phyloP scores from a whole-genome alignment of 495 filamentous ascomycete species.

The Parathielavia hyrcaniae region DNA sequence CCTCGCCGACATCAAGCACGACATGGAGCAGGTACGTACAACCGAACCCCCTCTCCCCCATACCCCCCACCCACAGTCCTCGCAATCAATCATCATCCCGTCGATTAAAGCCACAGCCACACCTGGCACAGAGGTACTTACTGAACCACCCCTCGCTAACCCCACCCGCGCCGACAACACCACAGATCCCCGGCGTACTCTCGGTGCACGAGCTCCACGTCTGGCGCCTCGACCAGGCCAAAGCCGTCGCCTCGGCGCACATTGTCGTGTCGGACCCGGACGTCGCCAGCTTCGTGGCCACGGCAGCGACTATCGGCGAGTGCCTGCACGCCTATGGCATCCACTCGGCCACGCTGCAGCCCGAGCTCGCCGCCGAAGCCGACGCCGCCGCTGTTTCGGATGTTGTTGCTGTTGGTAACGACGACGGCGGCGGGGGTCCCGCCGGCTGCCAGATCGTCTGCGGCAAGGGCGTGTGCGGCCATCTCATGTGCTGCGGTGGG shows the following conservation, averaged over 20 bases:
- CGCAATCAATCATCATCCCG: neutral
- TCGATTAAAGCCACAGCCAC: no score
- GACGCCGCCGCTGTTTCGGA: neutral
- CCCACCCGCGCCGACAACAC: neutral
- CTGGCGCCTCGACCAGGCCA: constrained; percentile 88
- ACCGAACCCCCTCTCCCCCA: neutral
- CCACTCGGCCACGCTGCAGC: constrained; percentile 86
- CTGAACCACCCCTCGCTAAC: neutral
- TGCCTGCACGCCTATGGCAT: constrained; percentile 93
- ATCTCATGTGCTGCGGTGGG: constrained; percentile 25
- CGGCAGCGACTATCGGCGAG: constrained; percentile 64
- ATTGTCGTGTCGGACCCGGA: constrained; percentile 62
- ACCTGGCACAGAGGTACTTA: no score
- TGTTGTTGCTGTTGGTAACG: neutral
- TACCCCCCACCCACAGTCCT: neutral
- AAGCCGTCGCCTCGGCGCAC: constrained; percentile 79
- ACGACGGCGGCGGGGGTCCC: neutral
- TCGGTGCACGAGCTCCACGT: constrained; percentile 89
- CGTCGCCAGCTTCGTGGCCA: constrained; percentile 66
- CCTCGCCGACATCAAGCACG: constrained; percentile 79
- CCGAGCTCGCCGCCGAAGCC: constrained; percentile 50
- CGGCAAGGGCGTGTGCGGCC: constrained; percentile 24
- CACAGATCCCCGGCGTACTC: constrained; percentile 64
- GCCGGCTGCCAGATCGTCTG: constrained; percentile 26
- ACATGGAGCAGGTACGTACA: constrained; percentile 58